Base-by-base conservation (phyloP, 192 early-diverging fungal genomes). In the Coemansia sp. region DNA sequence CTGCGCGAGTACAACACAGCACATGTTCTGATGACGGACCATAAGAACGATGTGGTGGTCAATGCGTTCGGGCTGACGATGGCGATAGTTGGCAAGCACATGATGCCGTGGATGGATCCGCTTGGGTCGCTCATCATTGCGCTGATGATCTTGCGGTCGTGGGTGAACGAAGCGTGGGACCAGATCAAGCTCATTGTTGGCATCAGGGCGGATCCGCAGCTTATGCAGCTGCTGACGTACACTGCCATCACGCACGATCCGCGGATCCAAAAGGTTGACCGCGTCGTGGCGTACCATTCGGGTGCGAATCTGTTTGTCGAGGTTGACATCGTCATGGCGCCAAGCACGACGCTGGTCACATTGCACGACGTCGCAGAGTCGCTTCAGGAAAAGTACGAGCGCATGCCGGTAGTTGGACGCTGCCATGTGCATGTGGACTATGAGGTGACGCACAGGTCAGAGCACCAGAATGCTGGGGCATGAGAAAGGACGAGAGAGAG, bases 361-460 rank as follows among this genome's bases (percentile, higher is more conserved):
- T 82, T 91, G n/a, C 96, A 99, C 69, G 96, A 97, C 67, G 92
- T 99, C 60, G 92, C 92, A 14, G 94, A 96, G 70, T 79, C 83
- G 65, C 83, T 97, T 52, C 94, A 99, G 75, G 86, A 89, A 54
- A 93, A 94, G 75, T 76, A 97, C 23, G 96, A 97, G 70, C 81
- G 75, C 7, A 67, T 99, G 41, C 86, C 88, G 4, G 87, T 89
- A 35, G 94, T 99, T 1, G 96, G 96, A 41, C 81, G 95, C 22
- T 93, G 92, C 22, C 95, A 95, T 84, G 95, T 97, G 3, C 95
- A 97, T 67, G 86, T 94, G 14, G 94, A 98, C 80, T 96, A 94
- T 71, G 95, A 97, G 74, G 89, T 86, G 19, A 85, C 79, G 34
- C 95, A 97, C 79, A 85, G 86, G 35, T 89, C 92, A 1, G 92